A percentile compares a stretch with the other conserved stretches of the same genome.
Evolutionary conservation across 1,284 basidiomycete genomes (phyloP).

Genomic region (Pholiota adiposa): DNA sequence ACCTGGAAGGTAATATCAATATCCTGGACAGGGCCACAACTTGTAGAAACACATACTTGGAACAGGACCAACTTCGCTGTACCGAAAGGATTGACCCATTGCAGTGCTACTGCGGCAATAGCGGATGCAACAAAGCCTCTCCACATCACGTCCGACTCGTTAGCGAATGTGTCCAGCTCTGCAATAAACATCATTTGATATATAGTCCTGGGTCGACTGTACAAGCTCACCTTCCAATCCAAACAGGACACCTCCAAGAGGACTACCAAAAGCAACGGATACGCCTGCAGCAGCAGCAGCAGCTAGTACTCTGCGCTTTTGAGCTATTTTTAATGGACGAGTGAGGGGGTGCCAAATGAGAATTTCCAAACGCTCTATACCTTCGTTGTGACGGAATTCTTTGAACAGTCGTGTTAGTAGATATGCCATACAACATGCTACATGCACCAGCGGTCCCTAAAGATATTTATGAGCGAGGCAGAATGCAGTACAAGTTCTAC

Average conservation of each 20-base stretch:
- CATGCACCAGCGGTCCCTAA: constrained; percentile 73
- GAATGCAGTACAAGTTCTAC: not conserved
- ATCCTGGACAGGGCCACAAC: not conserved
- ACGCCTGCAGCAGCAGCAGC: constrained; percentile 76
- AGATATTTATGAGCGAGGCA: not conserved
- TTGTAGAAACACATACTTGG: constrained; percentile 42
- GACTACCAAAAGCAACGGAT: constrained; percentile 78
- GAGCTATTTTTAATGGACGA: constrained; percentile 42
- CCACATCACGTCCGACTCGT: constrained; percentile 76
- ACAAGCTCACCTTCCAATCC: constrained; percentile 58
- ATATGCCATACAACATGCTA: constrained; percentile 71
- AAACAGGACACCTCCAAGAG: constrained; percentile 75
- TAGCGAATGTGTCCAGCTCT: constrained; percentile 73
- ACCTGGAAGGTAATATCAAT: constrained; percentile 41
- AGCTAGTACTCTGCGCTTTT: constrained; percentile 69
- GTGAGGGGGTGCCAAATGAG: not conserved
- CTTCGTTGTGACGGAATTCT: constrained; percentile 65
- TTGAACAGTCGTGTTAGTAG: constrained; percentile 58
- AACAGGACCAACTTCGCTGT: constrained; percentile 78
- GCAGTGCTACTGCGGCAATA: constrained; percentile 69
- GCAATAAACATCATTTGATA: not conserved
- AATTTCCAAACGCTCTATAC: constrained; percentile 34
- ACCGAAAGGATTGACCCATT: constrained; percentile 76
- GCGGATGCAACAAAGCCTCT: constrained; percentile 76
- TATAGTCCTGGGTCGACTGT: not conserved